These are phyloP conservation scores for Hypholoma fasciculare DNA, from an alignment of 768 basidiomycete species.

Conservation along the genomic window DNA sequence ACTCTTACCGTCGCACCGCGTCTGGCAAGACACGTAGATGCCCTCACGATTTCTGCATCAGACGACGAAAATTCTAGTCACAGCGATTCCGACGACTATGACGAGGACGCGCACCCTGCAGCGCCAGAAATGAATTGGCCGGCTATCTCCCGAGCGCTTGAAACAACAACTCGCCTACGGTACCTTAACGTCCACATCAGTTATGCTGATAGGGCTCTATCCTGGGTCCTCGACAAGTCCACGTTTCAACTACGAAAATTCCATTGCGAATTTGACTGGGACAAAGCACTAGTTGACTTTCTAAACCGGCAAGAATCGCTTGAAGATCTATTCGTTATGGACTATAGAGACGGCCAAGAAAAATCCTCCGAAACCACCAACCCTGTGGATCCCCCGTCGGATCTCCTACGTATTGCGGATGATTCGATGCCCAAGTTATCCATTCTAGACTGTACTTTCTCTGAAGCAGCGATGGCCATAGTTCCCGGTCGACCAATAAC, in stretches of 20 bases:
- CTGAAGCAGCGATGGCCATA: constrained; percentile 58
- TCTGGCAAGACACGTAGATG: constrained; percentile 51
- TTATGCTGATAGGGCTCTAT: constrained; percentile 32
- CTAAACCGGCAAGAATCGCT: constrained; percentile 48
- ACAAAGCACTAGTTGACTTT: constrained; percentile 51
- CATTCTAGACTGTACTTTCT: constrained; percentile 65
- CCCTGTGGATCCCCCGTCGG: constrained; percentile 9
- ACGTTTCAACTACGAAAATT: constrained; percentile 59
- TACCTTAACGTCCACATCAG: constrained; percentile 52
- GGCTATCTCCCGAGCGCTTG: constrained; percentile 48
- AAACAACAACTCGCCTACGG: constrained; percentile 43
- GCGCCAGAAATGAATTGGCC: constrained; percentile 46
- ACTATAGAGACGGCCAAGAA: constrained; percentile 34
- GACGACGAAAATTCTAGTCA: constrained; percentile 30
- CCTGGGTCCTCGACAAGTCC: constrained; percentile 42
- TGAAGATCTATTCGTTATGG: constrained; percentile 49
- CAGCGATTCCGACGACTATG: constrained; percentile 27
- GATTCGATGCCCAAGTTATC: constrained; percentile 48
- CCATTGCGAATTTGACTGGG: constrained; percentile 70
- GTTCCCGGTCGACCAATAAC: constrained; percentile 60
- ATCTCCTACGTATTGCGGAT: constrained; percentile 22
- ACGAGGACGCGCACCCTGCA: constrained; percentile 20
- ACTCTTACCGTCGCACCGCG: constrained; percentile 46
- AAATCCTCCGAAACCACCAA: constrained; percentile 21
- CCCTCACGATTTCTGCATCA: constrained; percentile 49